Evolutionary conservation across 345 rosid genomes (phyloP), one percentile per base, ranked within the genome.

Genomic region (Brassica juncea): DNA sequence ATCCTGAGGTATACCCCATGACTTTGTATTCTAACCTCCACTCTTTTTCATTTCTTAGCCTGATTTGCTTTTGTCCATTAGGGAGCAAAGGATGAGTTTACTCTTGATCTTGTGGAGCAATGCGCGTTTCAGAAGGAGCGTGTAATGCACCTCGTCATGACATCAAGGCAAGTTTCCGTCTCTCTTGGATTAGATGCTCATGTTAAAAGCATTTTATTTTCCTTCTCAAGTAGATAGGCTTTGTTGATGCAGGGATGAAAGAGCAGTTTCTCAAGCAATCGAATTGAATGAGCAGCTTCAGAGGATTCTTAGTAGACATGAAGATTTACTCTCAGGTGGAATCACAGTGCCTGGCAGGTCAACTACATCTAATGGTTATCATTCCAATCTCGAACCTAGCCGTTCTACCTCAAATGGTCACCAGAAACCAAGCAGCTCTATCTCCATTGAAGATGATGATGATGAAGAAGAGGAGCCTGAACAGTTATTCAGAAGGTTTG

Each of bases 51-150:
- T 70, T 16, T 49, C 14, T 49, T 61, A 47, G 15, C 65, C 42
- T 15, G 31, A 68, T 68, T 32, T 39, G 15, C 21, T 62, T 19
- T 73, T 82, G 12, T 81, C 77, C 61, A 86, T 75, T 72, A 93
- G 99, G 94, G 86, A 69, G 97, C 89, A 60, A 90, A 82, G 77
- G 94, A 91, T 80, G 97, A 95, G 84, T 95, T 95, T 81, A 91
- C 99, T 47, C 97, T 95, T 81, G 99, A 95, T 88, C 99, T 95
- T 64, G 98, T 95, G 69, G 99, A 95, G 84, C 99, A 95, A 68
- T 95, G 98, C 85, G 87, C 98, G 19, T 95, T 95, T 88, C 99
- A 93, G 87, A 95, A 95, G 86, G 96, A 95, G 79, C 87, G 88
- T 6, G 89, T 93, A 59, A 88, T 95, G 98, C 97, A 95, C 86